These are phyloP conservation scores for Epichloe coenophiala DNA, from an alignment of 2,329 filamentous ascomycete genomes.

Conservation along the genomic window DNA sequence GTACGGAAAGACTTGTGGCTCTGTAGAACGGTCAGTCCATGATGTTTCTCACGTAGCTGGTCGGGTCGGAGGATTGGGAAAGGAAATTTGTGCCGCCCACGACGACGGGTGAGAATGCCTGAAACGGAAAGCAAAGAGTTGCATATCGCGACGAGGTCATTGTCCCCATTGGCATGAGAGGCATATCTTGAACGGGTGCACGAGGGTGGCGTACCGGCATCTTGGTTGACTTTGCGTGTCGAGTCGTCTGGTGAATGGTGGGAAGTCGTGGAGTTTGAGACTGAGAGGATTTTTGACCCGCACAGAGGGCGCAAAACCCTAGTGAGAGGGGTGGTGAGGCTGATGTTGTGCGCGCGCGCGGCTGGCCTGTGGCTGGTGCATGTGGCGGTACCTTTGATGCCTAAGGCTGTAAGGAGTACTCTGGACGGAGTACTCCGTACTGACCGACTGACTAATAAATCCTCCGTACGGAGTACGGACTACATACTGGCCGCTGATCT, in stretches of 20 bases:
- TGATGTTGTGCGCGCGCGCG: background rate
- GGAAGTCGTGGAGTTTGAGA: slow-evolving; percentile 18
- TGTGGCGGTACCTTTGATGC: background rate
- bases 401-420: background rate
- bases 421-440: too few species aligned
- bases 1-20: slow-evolving; percentile 99
- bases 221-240: slow-evolving; percentile 25
- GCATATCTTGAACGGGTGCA: slow-evolving; percentile 3
- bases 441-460: background rate
- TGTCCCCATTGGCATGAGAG: background rate
- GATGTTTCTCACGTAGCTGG: background rate
- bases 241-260: slow-evolving; percentile 23
- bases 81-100: background rate
- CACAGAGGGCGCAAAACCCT: slow-evolving; percentile 25
- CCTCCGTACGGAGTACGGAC: too few species aligned
- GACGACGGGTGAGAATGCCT: background rate
- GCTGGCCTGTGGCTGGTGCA: background rate
- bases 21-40: slow-evolving; percentile 32
- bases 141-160: background rate
- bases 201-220: slow-evolving; percentile 25
- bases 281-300: slow-evolving; percentile 21
- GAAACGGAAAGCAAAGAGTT: background rate
- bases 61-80: background rate
- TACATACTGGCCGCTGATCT: too few species aligned
- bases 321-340: slow-evolving; percentile 9